Base-by-base conservation (phyloP, 495 filamentous ascomycete genomes). In the Penicillium samsonianum region DNA sequence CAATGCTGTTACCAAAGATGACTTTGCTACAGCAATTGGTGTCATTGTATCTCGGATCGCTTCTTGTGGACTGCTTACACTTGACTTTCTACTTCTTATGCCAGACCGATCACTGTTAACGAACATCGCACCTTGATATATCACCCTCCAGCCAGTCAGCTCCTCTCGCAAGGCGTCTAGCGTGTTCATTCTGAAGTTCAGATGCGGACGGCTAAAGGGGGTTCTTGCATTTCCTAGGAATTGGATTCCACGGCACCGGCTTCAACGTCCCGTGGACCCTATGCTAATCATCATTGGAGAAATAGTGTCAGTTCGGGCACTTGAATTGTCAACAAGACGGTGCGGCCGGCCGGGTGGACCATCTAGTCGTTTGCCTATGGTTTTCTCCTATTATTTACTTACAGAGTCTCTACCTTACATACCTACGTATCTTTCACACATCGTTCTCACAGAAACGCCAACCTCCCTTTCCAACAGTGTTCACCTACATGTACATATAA, bases 281-380 rank as follows among this genome's bases (percentile, higher is more conserved):
- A 33, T 33, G 30, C 30, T 33, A 45, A 88, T 88, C 61, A 86
- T 88, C 54, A 79, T 89, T 47, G 87, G 87, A 20, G 85, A 89
- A 70, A 84, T 85, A 28, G 78, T 87, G n/a, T 33, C 80, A 80
- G n/a, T 60, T 73, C 74, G 16, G 69, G 82, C 51, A 79, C 79
- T 38, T 74, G 80, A 35, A 77, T 82, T 61, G 78, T 83, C 50
- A 83, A 82, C 62, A 78, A 79, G 50, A 80, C 84, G 51, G 77
- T 82, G 4, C 75, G 77, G 60, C 78, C 75, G 35, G 76, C 77
- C n/a, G 77, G 75, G 23, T 82, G 78, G 71, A 38, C 35, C 16
- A 38, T 38, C 35, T 75, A 71, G 57, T 78, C 78, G 22, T 82
- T 84, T 70, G 70, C 74, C 19, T 80, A 82, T 53, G 79, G 82